Conservation (phyloP, 2,329 filamentous ascomycete species). For the Penicillium glabrum region DNA sequence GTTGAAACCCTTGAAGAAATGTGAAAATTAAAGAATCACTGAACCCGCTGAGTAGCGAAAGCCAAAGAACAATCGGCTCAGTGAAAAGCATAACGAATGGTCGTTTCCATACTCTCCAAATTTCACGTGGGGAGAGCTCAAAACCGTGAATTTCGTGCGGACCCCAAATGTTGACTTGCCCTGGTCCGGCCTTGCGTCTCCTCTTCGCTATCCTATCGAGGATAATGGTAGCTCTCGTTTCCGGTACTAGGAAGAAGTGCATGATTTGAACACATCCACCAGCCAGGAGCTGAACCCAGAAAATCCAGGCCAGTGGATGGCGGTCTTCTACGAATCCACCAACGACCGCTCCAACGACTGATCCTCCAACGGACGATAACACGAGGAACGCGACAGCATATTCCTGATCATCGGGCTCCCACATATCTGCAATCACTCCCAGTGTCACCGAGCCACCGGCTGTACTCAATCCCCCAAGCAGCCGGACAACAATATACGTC, state of each 20-base stretch:
- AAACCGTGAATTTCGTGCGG: slow-evolving; percentile 67
- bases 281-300: slow-evolving; percentile 63
- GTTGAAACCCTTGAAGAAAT: slow-evolving; percentile 62
- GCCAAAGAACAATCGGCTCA: slow-evolving; percentile 63
- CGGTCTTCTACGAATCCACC: slow-evolving; percentile 54
- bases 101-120: slow-evolving; percentile 58
- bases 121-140: slow-evolving; percentile 57
- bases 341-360: slow-evolving; percentile 49
- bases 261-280: slow-evolving; percentile 54
- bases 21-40: slow-evolving; percentile 66
- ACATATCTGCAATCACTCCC: slow-evolving; percentile 66
- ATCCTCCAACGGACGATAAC: slow-evolving; percentile 56
- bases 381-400: slow-evolving; percentile 63
- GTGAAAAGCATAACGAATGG: slow-evolving; percentile 65
- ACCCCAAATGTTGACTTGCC: slow-evolving; percentile 61
- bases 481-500: slow-evolving; percentile 65
- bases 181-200: slow-evolving; percentile 45
- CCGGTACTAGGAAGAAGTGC: slow-evolving; percentile 50
- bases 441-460: slow-evolving; percentile 65
- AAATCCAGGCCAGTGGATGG: slow-evolving; percentile 58
- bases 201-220: slow-evolving; percentile 60
- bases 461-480: slow-evolving; percentile 62
- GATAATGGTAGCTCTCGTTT: slow-evolving; percentile 59
- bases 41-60: slow-evolving; percentile 64
- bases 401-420: slow-evolving; percentile 57